Percentiles rank a stretch among this genome's conserved stretches.
These are phyloP conservation scores for Acer negundo DNA, from an alignment of 345 rosid genomes.

Conservation along the genomic window DNA sequence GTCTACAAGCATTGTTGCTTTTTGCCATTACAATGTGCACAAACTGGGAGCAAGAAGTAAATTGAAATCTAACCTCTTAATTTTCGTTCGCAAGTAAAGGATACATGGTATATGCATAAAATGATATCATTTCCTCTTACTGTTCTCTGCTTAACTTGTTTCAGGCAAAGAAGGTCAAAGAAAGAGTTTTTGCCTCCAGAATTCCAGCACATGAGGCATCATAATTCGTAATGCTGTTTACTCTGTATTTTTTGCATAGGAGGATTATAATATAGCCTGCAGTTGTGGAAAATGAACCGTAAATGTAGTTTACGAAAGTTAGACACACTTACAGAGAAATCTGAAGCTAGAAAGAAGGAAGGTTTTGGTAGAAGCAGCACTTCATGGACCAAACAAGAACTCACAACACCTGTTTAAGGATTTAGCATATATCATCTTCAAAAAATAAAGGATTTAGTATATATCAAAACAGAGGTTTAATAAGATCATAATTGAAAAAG, in stretches of 20 bases:
- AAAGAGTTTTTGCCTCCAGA: conserved; percentile 21
- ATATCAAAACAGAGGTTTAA: too few relatives aligned
- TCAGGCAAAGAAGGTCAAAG: conserved; percentile 36
- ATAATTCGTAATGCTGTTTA: background rate
- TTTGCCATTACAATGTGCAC: conserved; percentile 29
- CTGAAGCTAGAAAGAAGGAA: too few relatives aligned
- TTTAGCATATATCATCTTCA: too few relatives aligned
- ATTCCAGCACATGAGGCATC: background rate
- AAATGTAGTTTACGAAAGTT: too few relatives aligned
- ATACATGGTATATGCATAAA: too few relatives aligned
- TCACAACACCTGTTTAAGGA: too few relatives aligned
- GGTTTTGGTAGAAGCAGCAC: too few relatives aligned
- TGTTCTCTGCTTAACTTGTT: background rate
- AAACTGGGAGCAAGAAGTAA: conserved; percentile 38
- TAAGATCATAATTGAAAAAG: too few relatives aligned
- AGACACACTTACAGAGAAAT: too few relatives aligned
- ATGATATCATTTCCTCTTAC: background rate
- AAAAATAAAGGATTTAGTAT: too few relatives aligned
- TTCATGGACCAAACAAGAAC: too few relatives aligned
- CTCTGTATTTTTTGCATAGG: too few relatives aligned
- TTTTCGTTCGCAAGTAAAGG: background rate
- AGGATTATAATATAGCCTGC: background rate
- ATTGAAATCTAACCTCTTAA: background rate
- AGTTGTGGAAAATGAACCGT: background rate
- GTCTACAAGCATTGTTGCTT: conserved; percentile 37